Base-by-base conservation (phyloP, 331 rosid species). In the Quercus lobata region DNA sequence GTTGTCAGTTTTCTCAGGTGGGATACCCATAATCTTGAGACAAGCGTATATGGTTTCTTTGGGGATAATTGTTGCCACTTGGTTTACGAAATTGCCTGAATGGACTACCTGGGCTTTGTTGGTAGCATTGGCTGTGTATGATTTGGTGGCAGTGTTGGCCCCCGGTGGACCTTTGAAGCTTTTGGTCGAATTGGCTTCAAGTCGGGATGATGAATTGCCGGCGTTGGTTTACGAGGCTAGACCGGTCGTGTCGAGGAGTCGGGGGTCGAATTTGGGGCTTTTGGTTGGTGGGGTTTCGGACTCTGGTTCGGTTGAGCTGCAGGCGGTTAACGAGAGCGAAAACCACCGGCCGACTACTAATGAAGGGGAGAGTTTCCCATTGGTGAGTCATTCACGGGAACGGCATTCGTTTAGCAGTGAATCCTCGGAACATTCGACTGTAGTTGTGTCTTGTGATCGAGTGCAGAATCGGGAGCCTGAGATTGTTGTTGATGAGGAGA, bases 131-230 rank as follows among this genome's bases (percentile, higher is more conserved):
- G 97, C 98, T 18, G 60, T 91, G 29, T 94, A 94, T 44, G 98
- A 94, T 82, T 73, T 94, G 74, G 97, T 85, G 61, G 98, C 98
- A 15, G 98, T 94, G 63, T 81, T 94, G 79, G 97, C 98, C 1
- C 98, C 98, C 15, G 97, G 97, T 4, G 98, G 98, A 1, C 98
- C 98, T 7, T 89, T 94, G 57, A 94, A 94, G 86, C 83, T 94
- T 24, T 71, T 94, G 78, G 98, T 94, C 7, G 98, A 94, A 54
- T 79, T 94, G 83, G 98, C 97, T 7, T 94, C 98, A 1, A 87
- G 79, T 79, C 84, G 98, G 27, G 88, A 92, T 27, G 98, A 94
- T 79, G 97, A 94, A 83, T 94, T 94, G 34, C 98, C 98, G 1
- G 98, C 98, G 17, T 73, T 94, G 34, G 84, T 94, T 0, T 94